A percentile compares a stretch with the other conserved stretches of the same genome.
These are phyloP conservation scores for Verticillium isaacii DNA, from an alignment of 2,329 filamentous ascomycete genomes.

Conservation along the genomic window DNA sequence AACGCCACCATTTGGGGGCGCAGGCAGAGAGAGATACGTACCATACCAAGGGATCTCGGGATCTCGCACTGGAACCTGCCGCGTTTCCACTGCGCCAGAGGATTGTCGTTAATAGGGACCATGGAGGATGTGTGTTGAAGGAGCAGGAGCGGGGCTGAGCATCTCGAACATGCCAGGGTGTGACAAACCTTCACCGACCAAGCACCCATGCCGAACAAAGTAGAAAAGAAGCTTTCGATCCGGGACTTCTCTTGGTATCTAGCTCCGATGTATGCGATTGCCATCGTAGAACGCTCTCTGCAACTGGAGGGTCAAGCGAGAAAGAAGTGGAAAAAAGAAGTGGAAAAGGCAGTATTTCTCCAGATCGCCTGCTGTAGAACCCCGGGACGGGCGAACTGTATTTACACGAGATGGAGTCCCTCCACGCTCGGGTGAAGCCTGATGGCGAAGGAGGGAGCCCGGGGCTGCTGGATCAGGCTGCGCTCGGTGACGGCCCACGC, in stretches of 20 bases:
- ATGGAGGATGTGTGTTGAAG: background rate
- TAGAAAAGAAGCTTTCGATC: background rate
- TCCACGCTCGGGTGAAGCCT: background rate
- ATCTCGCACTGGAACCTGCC: background rate
- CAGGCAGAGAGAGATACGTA: background rate
- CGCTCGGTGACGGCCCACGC: background rate
- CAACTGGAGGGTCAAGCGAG: background rate
- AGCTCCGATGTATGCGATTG: background rate
- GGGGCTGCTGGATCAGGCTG: background rate
- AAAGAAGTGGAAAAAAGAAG: background rate
- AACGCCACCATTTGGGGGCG: background rate
- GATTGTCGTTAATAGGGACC: background rate
- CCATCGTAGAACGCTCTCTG: background rate
- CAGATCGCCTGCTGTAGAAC: background rate
- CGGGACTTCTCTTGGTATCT: background rate
- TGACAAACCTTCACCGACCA: background rate
- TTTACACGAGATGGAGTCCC: background rate
- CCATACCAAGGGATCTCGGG: background rate
- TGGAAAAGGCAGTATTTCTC: background rate
- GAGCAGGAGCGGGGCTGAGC: background rate
- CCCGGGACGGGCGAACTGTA: background rate
- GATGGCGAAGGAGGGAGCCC: background rate
- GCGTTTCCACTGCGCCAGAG: background rate
- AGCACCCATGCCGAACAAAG: background rate
- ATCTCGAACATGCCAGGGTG: background rate